Percentiles rank a stretch among this genome's conserved stretches.
Conservation (phyloP, 805 yeast genomes). For the Saturnispora halmiae region DNA sequence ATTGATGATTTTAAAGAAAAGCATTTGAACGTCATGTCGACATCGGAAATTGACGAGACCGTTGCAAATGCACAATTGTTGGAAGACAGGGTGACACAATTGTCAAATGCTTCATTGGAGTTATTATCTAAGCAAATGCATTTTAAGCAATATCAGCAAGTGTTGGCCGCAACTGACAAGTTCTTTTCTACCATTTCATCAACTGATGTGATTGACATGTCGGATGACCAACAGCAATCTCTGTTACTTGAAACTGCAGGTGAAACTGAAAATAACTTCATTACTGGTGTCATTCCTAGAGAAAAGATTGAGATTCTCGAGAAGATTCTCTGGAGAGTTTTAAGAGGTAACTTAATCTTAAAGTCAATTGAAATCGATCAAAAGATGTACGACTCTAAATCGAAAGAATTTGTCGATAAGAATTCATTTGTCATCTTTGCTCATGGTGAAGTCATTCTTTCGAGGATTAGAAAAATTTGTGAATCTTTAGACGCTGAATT, state of each 20-base stretch:
- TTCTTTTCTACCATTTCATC: constrained; percentile 31
- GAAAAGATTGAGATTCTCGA: constrained; percentile 62
- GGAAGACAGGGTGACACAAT: constrained; percentile 66
- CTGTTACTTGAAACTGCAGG: constrained; percentile 31
- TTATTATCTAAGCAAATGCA: constrained; percentile 55
- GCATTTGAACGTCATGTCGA: constrained; percentile 19
- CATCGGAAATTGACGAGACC: constrained; percentile 58
- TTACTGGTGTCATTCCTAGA: constrained; percentile 77
- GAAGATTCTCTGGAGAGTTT: constrained; percentile 81
- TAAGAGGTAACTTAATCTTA: constrained; percentile 85
- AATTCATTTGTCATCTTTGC: constrained; percentile 83
- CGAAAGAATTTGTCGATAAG: constrained; percentile 53
- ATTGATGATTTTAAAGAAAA: constrained; percentile 18
- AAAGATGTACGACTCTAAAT: constrained; percentile 52
- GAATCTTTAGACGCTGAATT: constrained; percentile 84
- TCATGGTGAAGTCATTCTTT: constrained; percentile 71
- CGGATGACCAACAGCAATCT: constrained; percentile 26
- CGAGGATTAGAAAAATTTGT: constrained; percentile 70
- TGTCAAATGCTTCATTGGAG: constrained; percentile 59
- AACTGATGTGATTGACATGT: constrained; percentile 24
- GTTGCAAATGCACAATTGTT: constrained; percentile 51
- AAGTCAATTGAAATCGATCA: constrained; percentile 65
- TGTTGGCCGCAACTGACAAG: constrained; percentile 40
- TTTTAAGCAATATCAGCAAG: constrained; percentile 64
- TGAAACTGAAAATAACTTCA: constrained; percentile 37